These are phyloP conservation scores for Chrysoporthe deuterocubensis DNA, from an alignment of 2,329 filamentous ascomycete genomes.

Conservation along the genomic window DNA sequence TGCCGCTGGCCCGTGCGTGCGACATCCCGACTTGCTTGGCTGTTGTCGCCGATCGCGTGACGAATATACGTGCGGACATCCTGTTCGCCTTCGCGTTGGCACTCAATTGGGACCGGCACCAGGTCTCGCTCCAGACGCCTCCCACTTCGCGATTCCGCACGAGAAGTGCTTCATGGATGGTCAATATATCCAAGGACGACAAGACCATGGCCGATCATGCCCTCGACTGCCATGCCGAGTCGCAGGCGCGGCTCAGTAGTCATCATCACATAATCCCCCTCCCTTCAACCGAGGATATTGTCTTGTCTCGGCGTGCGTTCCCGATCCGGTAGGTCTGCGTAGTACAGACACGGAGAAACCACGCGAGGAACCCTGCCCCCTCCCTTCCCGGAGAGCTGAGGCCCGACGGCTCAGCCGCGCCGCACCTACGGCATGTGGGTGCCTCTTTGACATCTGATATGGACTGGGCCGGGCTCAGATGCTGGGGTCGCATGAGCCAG, in stretches of 20 bases:
- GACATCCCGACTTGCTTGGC: background rate
- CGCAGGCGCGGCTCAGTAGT: background rate
- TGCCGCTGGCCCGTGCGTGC: background rate
- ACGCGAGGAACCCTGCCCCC: background rate
- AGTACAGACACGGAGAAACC: constrained; percentile 1
- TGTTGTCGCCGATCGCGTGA: background rate
- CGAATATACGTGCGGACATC: too few relatives aligned
- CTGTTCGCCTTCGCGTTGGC: background rate
- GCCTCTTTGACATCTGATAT: background rate
- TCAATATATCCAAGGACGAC: background rate
- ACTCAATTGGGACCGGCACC: too few relatives aligned
- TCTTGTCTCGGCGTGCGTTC: constrained; percentile 10
- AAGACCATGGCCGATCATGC: background rate
- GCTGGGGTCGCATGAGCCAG: background rate
- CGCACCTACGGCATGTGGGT: background rate
- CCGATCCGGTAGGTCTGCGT: constrained; percentile 4
- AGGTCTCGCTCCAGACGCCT: too few relatives aligned
- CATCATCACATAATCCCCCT: constrained; percentile 8
- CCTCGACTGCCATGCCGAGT: background rate
- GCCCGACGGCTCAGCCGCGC: background rate
- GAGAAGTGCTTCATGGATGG: too few relatives aligned
- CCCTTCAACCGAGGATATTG: background rate
- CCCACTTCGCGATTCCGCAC: too few relatives aligned
- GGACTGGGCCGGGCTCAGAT: background rate
- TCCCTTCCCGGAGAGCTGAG: background rate